Base-by-base conservation (phyloP, 257 asterid genomes). In the Nicotiana benthamiana region DNA sequence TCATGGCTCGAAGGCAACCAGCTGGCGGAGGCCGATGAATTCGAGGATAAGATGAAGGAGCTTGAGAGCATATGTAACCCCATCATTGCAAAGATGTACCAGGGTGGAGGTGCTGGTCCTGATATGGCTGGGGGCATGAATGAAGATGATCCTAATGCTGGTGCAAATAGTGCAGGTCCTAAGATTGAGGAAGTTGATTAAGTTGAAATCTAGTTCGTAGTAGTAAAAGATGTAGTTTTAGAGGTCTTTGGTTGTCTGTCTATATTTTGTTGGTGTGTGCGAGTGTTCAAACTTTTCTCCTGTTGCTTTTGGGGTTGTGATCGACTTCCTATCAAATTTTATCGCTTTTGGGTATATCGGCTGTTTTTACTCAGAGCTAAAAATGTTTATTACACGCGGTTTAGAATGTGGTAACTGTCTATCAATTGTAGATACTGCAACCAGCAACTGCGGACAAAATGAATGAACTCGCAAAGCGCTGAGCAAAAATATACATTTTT, bases 31-130 rank as follows among this genome's bases (percentile, higher is more conserved):
- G 88, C 82, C 2, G 86, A 85, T 13, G 86, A 85, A 9, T 64
- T 86, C 16, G 88, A 86, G 17, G 88, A 86, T 68, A 83, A 86
- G 79, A 83, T 86, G 88, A 86, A 86, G 80, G 88, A 86, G 32
- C 85, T 86, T 13, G 88, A 86, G 76, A 48, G 82, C 64, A 54
- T 86, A 53, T 86, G 89, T 78, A 83, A 83, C 10, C 89, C 89
- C 17, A 83, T 86, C 4, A 86, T 86, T 5, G 87, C 89, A 0
- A 86, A 81, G 67, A 86, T 86, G 87, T 86, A 83, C 61, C 87
- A 86, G 60, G 89, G 83, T 3, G 83, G 77, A 0, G 89, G 51
- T 12, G 85, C 80, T 22, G 87, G 85, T 16, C 75, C 83, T 32
- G 86, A 79, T 30, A 34, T 77, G 80, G 74, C 68, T 15, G 86